Evolutionary conservation across 1,284 basidiomycete genomes (phyloP).

Genomic region (Microbotryum scabiosae): DNA sequence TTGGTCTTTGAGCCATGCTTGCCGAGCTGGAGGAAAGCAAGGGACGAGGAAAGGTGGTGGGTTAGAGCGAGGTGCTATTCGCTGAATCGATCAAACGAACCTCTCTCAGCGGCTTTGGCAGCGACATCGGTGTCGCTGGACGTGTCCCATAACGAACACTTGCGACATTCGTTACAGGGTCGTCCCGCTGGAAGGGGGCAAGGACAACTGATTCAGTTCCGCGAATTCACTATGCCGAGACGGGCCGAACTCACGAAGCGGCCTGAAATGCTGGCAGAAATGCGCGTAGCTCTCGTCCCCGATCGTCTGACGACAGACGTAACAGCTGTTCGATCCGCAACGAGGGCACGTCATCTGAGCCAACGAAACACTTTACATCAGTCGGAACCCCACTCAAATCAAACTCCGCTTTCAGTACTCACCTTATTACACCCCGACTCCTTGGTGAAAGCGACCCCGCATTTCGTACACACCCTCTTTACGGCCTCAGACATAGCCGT

Average conservation of each 20-base stretch:
- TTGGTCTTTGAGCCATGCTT: too few relatives aligned
- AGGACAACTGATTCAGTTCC: too few relatives aligned
- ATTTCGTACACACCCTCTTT: constrained; percentile 8
- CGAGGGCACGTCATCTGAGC: constrained; percentile 18
- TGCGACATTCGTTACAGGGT: too few relatives aligned
- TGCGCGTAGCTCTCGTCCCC: constrained; percentile 13
- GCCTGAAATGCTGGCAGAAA: constrained; percentile 21
- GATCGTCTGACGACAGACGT: constrained; percentile 11
- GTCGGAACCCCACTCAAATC: not conserved
- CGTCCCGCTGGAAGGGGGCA: too few relatives aligned
- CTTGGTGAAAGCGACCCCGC: constrained; percentile 15
- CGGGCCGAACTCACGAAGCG: not conserved
- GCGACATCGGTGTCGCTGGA: too few relatives aligned
- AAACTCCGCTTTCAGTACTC: not conserved
- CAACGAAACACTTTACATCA: not conserved
- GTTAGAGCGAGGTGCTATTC: too few relatives aligned
- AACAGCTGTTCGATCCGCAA: constrained; percentile 17
- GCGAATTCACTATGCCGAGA: too few relatives aligned
- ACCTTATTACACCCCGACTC: constrained; percentile 25
- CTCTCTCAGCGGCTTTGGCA: too few relatives aligned
- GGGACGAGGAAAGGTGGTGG: too few relatives aligned
- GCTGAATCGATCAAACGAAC: too few relatives aligned
- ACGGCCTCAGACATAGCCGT: constrained; percentile 19
- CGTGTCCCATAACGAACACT: too few relatives aligned
- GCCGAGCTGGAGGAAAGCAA: too few relatives aligned